Evolutionary conservation across 2,329 filamentous ascomycete species (phyloP), one percentile per base, ranked within the genome.

Genomic region (Pestalotiopsis sp.): DNA sequence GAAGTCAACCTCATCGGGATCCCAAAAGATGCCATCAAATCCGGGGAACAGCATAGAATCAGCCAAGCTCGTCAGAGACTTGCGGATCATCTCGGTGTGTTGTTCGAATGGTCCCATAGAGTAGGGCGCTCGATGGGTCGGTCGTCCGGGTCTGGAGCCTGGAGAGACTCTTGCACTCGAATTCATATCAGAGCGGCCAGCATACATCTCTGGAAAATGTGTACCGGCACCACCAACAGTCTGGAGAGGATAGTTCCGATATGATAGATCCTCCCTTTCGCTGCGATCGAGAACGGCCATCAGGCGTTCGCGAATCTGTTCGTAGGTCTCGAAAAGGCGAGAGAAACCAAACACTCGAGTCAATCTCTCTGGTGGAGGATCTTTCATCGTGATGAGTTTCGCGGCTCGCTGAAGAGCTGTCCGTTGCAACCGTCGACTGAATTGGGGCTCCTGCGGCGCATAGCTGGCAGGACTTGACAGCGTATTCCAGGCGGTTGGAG

Each of bases 1-100:
- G 13, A 87, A 84, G 78, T 96, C 92, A 0, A 94, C 90, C 77
- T 96, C 94, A 69, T 93, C 87, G 0, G 90, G 82, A 75, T 96
- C 93, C 73, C 92, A 93, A 84, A 93, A 96, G 65, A 93, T 88
- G 4, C 92, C 92, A 69, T 92, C 87, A 70, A 91, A 92, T 0
- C 89, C 91, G 1, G 87, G 84, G 7, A 90, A 78, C 52, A 84
- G 85, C 71, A 87, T 85, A 23, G 81, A 81, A 72, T 92, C 83
- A 17, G 84, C 81, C 13, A 78, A 75, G 49, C 84, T 81, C 7
- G 90, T 72, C 23, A 80, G 73, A 5, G 80, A 77, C 31, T 86
- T 84, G 20, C 82, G 78, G 1, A 82, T 77, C 1, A 80, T 73
- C 38, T 81, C 80, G 2, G 84, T 76, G 4, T 74, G 75, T 5